Evolutionary conservation across 2,329 filamentous ascomycete genomes (phyloP).

Genomic region (Ophiostoma montium): DNA sequence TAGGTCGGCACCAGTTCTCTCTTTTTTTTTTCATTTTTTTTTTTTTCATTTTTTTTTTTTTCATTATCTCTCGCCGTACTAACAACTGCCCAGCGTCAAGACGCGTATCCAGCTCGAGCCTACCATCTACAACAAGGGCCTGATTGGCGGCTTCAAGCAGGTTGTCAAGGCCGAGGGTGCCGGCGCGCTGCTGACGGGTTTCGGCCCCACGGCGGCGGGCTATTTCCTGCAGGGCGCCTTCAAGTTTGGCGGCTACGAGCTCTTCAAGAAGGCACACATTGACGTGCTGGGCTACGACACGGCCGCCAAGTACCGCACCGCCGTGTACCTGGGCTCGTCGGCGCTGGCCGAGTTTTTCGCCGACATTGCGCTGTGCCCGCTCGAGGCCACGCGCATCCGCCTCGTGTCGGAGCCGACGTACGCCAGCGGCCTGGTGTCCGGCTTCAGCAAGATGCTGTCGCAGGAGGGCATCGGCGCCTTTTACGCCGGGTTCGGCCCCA

Average conservation of each 20-base stretch:
- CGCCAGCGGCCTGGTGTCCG: conserved; percentile 55
- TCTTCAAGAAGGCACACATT: conserved; percentile 78
- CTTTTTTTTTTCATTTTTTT: too few relatives aligned
- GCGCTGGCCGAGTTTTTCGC: conserved; percentile 46
- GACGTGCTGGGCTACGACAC: conserved; percentile 56
- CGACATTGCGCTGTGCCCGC: conserved; percentile 66
- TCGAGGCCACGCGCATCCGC: conserved; percentile 75
- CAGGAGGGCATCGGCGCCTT: conserved; percentile 63
- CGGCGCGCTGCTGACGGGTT: conserved; percentile 62
- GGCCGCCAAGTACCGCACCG: conserved; percentile 56
- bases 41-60: too few relatives aligned
- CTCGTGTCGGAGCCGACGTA: conserved; percentile 68
- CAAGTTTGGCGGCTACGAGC: conserved; percentile 81
- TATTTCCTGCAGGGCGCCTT: conserved; percentile 79
- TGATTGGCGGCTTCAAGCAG: conserved; percentile 66
- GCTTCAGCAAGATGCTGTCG: conserved; percentile 61
- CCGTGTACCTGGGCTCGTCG: conserved; percentile 54
- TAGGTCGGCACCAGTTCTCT: conserved; percentile 60
- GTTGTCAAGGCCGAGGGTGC: conserved; percentile 63
- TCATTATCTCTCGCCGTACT: neutral
- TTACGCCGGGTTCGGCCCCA: conserved; percentile 71
- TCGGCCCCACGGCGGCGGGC: conserved; percentile 63
- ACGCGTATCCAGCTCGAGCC: conserved; percentile 78
- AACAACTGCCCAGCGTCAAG: conserved; percentile 50
- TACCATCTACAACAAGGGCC: conserved; percentile 62